phyloP scores from a whole-genome alignment of 768 basidiomycete species.

The Trametes cinnabarina region DNA sequence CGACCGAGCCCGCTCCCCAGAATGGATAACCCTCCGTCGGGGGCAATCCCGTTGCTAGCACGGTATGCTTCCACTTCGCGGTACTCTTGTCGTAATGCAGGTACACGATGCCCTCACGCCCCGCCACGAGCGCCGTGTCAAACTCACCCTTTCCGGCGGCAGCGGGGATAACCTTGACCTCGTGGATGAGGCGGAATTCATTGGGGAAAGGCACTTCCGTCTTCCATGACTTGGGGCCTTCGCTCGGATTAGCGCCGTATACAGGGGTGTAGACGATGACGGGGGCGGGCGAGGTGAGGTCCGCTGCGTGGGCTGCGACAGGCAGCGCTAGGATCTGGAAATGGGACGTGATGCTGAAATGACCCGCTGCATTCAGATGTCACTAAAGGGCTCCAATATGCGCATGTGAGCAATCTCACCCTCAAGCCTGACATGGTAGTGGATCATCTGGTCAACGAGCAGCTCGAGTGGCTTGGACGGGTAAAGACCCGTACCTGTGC shows the following conservation, averaged over 20 bases:
- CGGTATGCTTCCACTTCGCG: constrained; percentile 8
- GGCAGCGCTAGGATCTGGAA: constrained; percentile 20
- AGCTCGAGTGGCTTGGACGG: no score
- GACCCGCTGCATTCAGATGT: no score
- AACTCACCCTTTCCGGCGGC: neutral
- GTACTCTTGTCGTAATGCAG: constrained; percentile 13
- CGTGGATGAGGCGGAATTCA: constrained; percentile 17
- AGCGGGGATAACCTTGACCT: neutral
- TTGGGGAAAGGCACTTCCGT: neutral
- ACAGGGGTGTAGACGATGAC: constrained; percentile 21
- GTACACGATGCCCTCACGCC: constrained; percentile 18
- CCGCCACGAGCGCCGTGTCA: constrained; percentile 21
- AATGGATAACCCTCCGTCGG: neutral
- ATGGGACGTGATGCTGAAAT: neutral
- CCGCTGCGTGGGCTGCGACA: constrained; percentile 15
- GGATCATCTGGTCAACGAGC: neutral
- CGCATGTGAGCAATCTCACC: neutral
- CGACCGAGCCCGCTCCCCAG: constrained; percentile 20
- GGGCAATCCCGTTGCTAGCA: constrained; percentile 14
- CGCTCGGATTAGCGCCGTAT: constrained; percentile 2
- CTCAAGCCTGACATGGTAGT: neutral
- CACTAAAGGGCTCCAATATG: no score
- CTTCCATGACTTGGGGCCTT: neutral
- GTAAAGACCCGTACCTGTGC: neutral
- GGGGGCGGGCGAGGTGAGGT: constrained; percentile 20